phyloP scores from a whole-genome alignment of 2,329 filamentous ascomycete species.

The Beauveria brongniartii region DNA sequence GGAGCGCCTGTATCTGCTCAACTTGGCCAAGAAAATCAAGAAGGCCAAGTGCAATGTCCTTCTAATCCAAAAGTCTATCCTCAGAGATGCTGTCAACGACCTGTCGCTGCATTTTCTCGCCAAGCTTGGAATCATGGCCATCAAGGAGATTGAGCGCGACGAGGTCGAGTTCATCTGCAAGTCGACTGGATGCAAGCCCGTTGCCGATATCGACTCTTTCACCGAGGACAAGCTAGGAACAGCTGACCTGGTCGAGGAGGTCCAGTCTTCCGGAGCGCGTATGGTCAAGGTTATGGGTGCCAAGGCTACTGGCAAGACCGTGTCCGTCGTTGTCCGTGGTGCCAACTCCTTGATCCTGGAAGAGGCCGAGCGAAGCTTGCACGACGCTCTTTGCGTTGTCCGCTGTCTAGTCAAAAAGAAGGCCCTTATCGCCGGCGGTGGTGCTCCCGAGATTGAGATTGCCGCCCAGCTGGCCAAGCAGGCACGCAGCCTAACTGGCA shows the following conservation, averaged over 20 bases:
- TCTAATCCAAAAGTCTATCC: conserved; percentile 96
- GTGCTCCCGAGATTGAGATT: conserved; percentile 94
- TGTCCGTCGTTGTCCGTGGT: conserved; percentile 89
- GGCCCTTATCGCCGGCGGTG: conserved; percentile 94
- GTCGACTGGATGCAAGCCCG: conserved; percentile 96
- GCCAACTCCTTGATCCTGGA: conserved; percentile 93
- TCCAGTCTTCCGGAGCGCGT: conserved; percentile 75
- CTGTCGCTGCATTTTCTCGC: conserved; percentile 94
- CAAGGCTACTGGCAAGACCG: conserved; percentile 74
- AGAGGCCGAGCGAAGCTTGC: conserved; percentile 91
- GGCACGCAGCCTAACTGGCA: conserved; percentile 75
- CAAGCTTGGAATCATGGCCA: conserved; percentile 87
- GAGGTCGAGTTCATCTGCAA: conserved; percentile 99
- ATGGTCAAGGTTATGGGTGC: conserved; percentile 95
- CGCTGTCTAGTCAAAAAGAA: conserved; percentile 99
- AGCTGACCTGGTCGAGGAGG: conserved; percentile 90
- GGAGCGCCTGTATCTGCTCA: conserved; percentile 93
- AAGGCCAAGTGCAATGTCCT: conserved; percentile 99
- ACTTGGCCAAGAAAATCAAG: conserved; percentile 99
- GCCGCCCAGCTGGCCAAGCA: conserved; percentile 77
- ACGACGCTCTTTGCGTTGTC: conserved; percentile 96
- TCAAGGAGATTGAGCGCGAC: conserved; percentile 98
- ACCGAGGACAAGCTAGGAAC: conserved; percentile 95
- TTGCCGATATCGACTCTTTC: conserved; percentile 97
- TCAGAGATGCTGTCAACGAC: conserved; percentile 96